A percentile compares a stretch with the other conserved stretches of the same genome.
phyloP scores from a whole-genome alignment of 352 stramenopile genomes.

The Thalassiosira mediterranea region DNA sequence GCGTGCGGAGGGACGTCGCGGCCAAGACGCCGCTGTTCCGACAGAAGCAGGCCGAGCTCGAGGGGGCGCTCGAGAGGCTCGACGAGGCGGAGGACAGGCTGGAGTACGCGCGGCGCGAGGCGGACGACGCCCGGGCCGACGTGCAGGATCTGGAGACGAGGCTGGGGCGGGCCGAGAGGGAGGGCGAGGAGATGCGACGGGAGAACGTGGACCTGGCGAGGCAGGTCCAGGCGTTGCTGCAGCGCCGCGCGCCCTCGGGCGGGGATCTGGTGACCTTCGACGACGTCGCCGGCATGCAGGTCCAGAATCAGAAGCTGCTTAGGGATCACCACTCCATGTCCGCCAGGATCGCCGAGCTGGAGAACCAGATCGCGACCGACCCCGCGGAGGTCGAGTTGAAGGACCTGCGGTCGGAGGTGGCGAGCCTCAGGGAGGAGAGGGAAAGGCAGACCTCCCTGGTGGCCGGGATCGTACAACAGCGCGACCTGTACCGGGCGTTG shows the following conservation, averaged over 20 bases:
- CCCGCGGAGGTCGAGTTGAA: constrained; percentile 81
- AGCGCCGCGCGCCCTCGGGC: constrained; percentile 26
- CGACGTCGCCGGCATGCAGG: constrained; percentile 89
- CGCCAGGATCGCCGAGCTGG: constrained; percentile 64
- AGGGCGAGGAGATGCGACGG: constrained; percentile 85
- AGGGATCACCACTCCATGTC: constrained; percentile 70
- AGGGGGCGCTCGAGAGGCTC: constrained; percentile 88
- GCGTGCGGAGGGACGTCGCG: constrained; percentile 91
- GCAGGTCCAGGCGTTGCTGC: constrained; percentile 90
- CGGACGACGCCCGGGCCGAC: constrained; percentile 65
- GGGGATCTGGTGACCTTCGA: constrained; percentile 87
- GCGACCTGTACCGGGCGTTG: constrained; percentile 94
- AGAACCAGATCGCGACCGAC: constrained; percentile 68
- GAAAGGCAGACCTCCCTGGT: constrained; percentile 86
- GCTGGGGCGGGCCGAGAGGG: constrained; percentile 80
- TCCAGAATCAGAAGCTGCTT: constrained; percentile 91
- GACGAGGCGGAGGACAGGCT: constrained; percentile 83
- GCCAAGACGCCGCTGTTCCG: constrained; percentile 90
- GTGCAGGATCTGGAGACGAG: constrained; percentile 76
- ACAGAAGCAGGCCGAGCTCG: constrained; percentile 89
- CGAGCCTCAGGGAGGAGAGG: constrained; percentile 86
- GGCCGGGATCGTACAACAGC: constrained; percentile 92
- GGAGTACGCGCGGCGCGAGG: constrained; percentile 79
- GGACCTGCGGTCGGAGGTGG: constrained; percentile 84
- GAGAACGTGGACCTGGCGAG: constrained; percentile 90